These are phyloP conservation scores for Rosa persica DNA, from an alignment of 306 rosid species.

Conservation along the genomic window DNA sequence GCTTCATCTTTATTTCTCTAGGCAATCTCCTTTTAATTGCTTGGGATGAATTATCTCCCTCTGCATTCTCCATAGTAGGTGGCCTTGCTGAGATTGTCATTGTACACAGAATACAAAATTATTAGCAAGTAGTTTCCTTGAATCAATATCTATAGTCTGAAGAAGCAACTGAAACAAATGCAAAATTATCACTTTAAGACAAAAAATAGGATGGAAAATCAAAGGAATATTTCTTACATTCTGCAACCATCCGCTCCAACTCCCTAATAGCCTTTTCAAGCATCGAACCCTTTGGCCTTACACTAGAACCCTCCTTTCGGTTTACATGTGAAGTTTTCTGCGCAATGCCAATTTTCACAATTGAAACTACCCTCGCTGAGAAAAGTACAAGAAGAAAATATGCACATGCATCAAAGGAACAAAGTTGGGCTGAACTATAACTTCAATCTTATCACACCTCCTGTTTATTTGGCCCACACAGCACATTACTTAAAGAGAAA, in stretches of 20 bases:
- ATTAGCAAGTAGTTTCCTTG: constrained; percentile 23
- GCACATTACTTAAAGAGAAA: background rate
- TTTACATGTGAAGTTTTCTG: constrained; percentile 63
- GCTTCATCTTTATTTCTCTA: constrained; percentile 91
- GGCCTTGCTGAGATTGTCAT: constrained; percentile 77
- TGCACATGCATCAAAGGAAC: constrained; percentile 5
- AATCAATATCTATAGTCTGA: constrained; percentile 19
- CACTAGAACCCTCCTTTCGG: constrained; percentile 84
- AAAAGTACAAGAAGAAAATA: constrained; percentile 13
- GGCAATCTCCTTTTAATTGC: constrained; percentile 96
- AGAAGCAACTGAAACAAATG: background rate
- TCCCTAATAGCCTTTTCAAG: constrained; percentile 93
- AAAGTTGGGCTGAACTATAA: constrained; percentile 5
- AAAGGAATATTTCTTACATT: constrained; percentile 58
- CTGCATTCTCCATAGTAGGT: constrained; percentile 76
- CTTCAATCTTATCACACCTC: background rate
- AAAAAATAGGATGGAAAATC: constrained; percentile 19
- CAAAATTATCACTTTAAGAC: constrained; percentile 1
- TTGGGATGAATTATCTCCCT: constrained; percentile 69
- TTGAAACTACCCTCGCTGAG: constrained; percentile 14
- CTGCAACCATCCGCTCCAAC: constrained; percentile 94
- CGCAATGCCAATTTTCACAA: constrained; percentile 35
- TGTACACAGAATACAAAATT: constrained; percentile 23
- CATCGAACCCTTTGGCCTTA: constrained; percentile 73
- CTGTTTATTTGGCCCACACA: background rate